Percentiles rank a stretch among this genome's conserved stretches.
phyloP scores from a whole-genome alignment of 1,284 basidiomycete genomes.

The Wolfiporia cocos region DNA sequence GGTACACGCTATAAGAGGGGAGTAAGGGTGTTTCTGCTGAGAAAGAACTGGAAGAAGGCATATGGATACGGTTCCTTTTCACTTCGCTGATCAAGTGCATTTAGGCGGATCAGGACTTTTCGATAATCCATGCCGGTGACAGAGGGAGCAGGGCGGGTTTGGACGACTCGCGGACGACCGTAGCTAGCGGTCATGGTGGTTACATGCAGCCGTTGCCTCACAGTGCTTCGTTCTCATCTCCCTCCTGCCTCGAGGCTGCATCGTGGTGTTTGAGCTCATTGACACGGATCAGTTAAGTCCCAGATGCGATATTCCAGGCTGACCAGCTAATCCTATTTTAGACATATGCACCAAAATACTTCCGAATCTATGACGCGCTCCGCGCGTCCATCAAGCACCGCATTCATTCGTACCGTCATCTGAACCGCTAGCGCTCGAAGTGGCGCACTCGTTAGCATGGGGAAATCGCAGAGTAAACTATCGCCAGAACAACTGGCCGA shows the following conservation, averaged over 20 bases:
- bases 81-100: slow-evolving; percentile 38
- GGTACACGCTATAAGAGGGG: slow-evolving; percentile 30
- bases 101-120: slow-evolving; percentile 27
- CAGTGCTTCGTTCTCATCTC: slow-evolving; percentile 26
- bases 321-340: neutral
- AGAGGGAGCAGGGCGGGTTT: slow-evolving; percentile 14
- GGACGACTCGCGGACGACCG: slow-evolving; percentile 16
- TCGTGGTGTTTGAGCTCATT: slow-evolving; percentile 22
- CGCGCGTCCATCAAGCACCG: neutral
- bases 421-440: slow-evolving; percentile 3
- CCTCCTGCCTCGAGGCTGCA: slow-evolving; percentile 29
- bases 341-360: neutral
- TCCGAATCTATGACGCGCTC: slow-evolving; percentile 1
- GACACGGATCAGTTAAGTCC: slow-evolving; percentile 14
- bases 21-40: slow-evolving; percentile 39
- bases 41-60: slow-evolving; percentile 35
- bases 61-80: slow-evolving; percentile 43
- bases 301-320: slow-evolving; percentile 11
- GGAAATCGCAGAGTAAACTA: slow-evolving; percentile 96
- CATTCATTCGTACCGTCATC: slow-evolving; percentile 3
- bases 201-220: slow-evolving; percentile 17
- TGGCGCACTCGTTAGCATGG: slow-evolving; percentile 46
- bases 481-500: slow-evolving; percentile 93
- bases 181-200: slow-evolving; percentile 18
- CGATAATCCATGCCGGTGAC: slow-evolving; percentile 21